Conservation (phyloP, 306 rosid genomes). For the Cyamopsis tetragonoloba region DNA sequence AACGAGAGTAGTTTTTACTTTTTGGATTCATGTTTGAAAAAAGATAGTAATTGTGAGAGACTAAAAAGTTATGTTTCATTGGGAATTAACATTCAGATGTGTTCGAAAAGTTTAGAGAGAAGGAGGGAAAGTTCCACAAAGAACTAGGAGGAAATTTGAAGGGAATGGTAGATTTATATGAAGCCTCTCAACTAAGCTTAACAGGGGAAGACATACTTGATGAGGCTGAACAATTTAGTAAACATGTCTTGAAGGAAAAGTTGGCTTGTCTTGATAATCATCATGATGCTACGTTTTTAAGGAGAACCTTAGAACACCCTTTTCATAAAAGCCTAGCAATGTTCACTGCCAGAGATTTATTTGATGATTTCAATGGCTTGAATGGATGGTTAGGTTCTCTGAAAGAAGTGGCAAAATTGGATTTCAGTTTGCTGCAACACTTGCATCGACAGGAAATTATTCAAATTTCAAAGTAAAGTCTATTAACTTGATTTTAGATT, state of each 20-base stretch:
- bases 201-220: constrained; percentile 34
- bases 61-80: too few species aligned
- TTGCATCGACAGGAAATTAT: constrained; percentile 36
- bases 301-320: constrained; percentile 44
- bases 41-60: too few species aligned
- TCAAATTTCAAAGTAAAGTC: constrained; percentile 35
- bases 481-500: too few species aligned
- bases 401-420: constrained; percentile 41
- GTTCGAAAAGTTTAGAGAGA: constrained; percentile 31
- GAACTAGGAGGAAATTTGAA: constrained; percentile 15
- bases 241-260: constrained; percentile 12
- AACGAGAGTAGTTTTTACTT: too few species aligned
- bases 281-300: constrained; percentile 30
- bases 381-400: too few species aligned
- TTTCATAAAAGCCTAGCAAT: constrained; percentile 50
- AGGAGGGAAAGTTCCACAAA: constrained; percentile 16
- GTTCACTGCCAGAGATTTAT: constrained; percentile 39
- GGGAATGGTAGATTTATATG: constrained; percentile 29
- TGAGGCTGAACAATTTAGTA: constrained; percentile 31
- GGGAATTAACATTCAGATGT: too few species aligned
- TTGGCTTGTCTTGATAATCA: background rate
- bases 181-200: constrained; percentile 37
- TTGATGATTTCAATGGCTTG: background rate
- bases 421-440: constrained; percentile 32
- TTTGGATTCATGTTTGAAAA: too few species aligned